These are phyloP conservation scores for Auricularia auricula-judae DNA, from an alignment of 768 basidiomycete species.

Conservation along the genomic window DNA sequence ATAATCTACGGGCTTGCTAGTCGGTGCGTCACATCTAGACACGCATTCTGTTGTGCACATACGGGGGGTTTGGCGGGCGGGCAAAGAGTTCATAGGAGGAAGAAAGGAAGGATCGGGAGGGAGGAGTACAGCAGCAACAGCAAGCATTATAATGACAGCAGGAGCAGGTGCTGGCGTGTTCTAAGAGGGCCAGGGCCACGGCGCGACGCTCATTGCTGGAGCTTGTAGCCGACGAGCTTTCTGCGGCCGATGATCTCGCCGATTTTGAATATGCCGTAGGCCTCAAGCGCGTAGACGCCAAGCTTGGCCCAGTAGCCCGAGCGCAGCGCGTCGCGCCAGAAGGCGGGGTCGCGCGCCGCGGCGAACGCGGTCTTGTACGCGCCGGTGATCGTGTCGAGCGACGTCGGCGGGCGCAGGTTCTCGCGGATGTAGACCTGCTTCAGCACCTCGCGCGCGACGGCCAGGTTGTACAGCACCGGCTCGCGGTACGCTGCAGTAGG, in stretches of 20 bases:
- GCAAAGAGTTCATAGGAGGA: not conserved
- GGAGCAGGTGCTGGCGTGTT: not conserved
- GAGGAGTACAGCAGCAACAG: not conserved
- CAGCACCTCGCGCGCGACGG: conserved; percentile 62
- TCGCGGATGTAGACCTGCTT: conserved; percentile 69
- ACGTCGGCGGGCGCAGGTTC: conserved; percentile 54
- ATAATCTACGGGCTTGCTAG: not conserved
- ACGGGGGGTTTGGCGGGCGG: not conserved
- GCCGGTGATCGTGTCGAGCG: conserved; percentile 37
- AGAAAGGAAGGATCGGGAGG: not conserved
- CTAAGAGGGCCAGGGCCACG: not conserved
- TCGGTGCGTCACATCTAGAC: not conserved
- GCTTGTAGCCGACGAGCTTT: conserved; percentile 67
- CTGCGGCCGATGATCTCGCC: conserved; percentile 82
- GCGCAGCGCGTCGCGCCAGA: conserved; percentile 47
- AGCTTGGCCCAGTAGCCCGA: conserved; percentile 60
- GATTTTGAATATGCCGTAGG: conserved; percentile 86
- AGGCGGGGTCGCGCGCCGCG: conserved; percentile 44
- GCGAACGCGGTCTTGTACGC: conserved; percentile 59
- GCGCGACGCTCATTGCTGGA: conserved; percentile 17
- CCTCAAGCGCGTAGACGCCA: conserved; percentile 71
- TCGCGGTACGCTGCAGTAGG: conserved; percentile 51
- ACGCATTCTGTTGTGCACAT: not conserved
- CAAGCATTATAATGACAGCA: not conserved
- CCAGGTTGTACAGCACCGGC: conserved; percentile 67